phyloP scores from a whole-genome alignment of 208 protist species.

The Balamuthia mandrillaris region DNA sequence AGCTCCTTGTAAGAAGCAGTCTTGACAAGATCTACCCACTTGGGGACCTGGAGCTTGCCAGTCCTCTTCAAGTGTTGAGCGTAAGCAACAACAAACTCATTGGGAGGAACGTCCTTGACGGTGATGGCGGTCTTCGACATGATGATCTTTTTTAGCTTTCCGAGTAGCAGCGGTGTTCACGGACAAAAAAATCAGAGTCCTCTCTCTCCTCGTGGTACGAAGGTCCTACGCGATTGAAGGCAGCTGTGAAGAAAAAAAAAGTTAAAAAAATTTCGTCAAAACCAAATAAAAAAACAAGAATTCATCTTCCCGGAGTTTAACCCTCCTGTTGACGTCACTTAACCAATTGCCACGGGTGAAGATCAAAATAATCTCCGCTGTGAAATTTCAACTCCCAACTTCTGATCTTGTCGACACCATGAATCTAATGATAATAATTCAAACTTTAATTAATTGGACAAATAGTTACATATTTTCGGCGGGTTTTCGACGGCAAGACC shows the following conservation, averaged over 20 bases:
- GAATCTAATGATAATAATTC: too few species aligned
- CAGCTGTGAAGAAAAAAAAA: neutral
- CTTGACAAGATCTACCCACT: constrained; percentile 95
- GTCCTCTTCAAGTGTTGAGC: constrained; percentile 91
- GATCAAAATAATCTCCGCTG: too few species aligned
- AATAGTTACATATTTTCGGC: too few species aligned
- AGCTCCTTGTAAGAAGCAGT: constrained; percentile 91
- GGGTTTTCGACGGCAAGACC: too few species aligned
- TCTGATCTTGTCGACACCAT: too few species aligned
- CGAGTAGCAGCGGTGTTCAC: neutral
- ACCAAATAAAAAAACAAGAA: too few species aligned
- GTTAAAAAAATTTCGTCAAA: neutral
- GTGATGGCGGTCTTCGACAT: constrained; percentile 28
- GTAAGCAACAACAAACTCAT: constrained; percentile 91
- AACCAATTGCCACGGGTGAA: too few species aligned
- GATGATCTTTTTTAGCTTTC: neutral
- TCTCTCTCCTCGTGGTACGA: neutral
- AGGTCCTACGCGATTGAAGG: neutral
- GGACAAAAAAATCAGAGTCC: constrained; percentile 7
- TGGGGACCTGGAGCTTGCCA: constrained; percentile 78
- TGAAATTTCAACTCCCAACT: too few species aligned
- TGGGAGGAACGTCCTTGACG: constrained; percentile 89
- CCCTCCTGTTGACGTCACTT: too few species aligned
- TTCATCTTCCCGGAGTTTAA: too few species aligned
- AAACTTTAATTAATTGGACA: too few species aligned